These are phyloP conservation scores for Solanum hybrid DNA, from an alignment of 305 asterid genomes.

Conservation along the genomic window DNA sequence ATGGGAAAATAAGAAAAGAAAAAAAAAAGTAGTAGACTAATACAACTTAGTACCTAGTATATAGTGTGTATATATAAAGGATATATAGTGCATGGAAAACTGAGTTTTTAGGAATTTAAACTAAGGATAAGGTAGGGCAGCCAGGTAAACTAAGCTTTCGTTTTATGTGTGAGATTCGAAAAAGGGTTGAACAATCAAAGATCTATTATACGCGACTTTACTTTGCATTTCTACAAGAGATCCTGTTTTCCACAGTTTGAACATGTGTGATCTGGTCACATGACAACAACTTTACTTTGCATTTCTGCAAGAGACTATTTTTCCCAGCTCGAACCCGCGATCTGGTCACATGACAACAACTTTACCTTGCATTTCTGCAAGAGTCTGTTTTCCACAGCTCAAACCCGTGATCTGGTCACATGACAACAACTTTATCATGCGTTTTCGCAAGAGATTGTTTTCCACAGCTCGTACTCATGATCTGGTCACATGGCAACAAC, in stretches of 20 bases:
- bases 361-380: background rate
- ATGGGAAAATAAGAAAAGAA: background rate
- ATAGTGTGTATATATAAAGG: background rate
- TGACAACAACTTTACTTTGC: background rate
- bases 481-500: background rate
- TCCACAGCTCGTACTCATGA: background rate
- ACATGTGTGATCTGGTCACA: too few species aligned
- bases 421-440: background rate
- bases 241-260: too few species aligned
- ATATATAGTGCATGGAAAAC: background rate
- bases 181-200: background rate
- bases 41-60: background rate
- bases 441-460: too few species aligned
- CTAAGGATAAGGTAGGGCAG: background rate
- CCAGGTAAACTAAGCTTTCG: background rate
- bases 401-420: background rate
- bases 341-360: background rate
- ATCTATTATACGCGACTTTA: background rate
- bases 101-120: background rate
- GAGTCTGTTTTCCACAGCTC: background rate
- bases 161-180: background rate
- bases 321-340: background rate
- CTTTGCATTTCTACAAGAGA: background rate
- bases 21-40: background rate
- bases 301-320: background rate